Conservation (phyloP, 768 basidiomycete genomes). For the Russula emetica region DNA sequence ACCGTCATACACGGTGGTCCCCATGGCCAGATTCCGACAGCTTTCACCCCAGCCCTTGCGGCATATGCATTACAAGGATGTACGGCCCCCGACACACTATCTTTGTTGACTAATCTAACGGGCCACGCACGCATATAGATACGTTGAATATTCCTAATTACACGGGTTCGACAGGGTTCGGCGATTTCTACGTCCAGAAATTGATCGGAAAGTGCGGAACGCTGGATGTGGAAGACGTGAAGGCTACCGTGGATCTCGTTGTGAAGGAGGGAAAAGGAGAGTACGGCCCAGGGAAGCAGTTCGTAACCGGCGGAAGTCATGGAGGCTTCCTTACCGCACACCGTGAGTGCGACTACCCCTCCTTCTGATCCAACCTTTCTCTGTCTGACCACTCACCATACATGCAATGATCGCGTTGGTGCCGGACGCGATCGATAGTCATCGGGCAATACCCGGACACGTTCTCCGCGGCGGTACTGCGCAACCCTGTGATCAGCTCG, state of each 20-base stretch:
- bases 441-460: conserved; percentile 32
- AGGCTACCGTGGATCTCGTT: conserved; percentile 31
- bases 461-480: conserved; percentile 34
- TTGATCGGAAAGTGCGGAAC: conserved; percentile 34
- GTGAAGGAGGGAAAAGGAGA: conserved; percentile 29
- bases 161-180: conserved; percentile 36
- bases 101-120: background rate
- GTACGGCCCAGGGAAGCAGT: conserved; percentile 29
- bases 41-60: conserved; percentile 24
- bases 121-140: conserved; percentile 24
- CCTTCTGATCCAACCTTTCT: background rate
- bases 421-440: conserved; percentile 23
- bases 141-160: conserved; percentile 35
- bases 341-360: conserved; percentile 18
- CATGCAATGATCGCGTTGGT: background rate
- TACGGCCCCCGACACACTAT: conserved; percentile 15
- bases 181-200: conserved; percentile 31
- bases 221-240: conserved; percentile 35
- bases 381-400: background rate
- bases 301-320: conserved; percentile 35
- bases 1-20: conserved; percentile 36
- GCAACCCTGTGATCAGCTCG: conserved; percentile 36
- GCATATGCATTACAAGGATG: conserved; percentile 31
- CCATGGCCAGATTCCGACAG: conserved; percentile 28
- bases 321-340: conserved; percentile 34